phyloP scores from a whole-genome alignment of 1,284 basidiomycete species.

The Marasmius tenuissimus region DNA sequence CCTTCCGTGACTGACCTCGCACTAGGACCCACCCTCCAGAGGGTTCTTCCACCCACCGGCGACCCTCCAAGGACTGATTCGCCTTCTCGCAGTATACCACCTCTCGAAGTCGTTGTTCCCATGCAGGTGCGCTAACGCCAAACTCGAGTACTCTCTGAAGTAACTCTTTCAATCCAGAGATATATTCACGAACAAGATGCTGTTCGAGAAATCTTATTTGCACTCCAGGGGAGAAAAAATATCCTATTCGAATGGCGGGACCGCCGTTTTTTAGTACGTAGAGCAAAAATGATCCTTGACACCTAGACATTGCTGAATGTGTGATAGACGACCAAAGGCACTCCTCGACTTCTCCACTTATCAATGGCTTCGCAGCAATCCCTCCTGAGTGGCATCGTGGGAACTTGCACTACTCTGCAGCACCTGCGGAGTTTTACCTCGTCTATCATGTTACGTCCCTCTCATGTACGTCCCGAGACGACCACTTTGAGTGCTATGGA shows the following conservation, averaged over 20 bases:
- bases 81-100: conserved; percentile 27
- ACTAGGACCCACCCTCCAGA: conserved; percentile 49
- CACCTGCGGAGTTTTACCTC: conserved; percentile 61
- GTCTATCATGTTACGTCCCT: conserved; percentile 36
- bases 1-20: not conserved
- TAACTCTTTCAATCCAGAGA: conserved; percentile 35
- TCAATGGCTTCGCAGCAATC: conserved; percentile 63
- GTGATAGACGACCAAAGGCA: conserved; percentile 45
- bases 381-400: conserved; percentile 56
- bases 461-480: conserved; percentile 14
- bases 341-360: conserved; percentile 63
- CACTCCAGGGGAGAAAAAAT: conserved; percentile 67
- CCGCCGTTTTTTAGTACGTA: conserved; percentile 36
- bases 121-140: conserved; percentile 1
- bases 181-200: conserved; percentile 73
- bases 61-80: conserved; percentile 15
- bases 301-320: not conserved
- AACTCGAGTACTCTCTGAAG: not conserved
- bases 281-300: not conserved
- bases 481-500: conserved; percentile 9
- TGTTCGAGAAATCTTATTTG: conserved; percentile 72
- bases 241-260: conserved; percentile 50
- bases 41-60: conserved; percentile 22
- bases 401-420: conserved; percentile 55
- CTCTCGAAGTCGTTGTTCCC: conserved; percentile 5